Evolutionary conservation across 1,284 basidiomycete species (phyloP).

Genomic region (Irpex sp.): DNA sequence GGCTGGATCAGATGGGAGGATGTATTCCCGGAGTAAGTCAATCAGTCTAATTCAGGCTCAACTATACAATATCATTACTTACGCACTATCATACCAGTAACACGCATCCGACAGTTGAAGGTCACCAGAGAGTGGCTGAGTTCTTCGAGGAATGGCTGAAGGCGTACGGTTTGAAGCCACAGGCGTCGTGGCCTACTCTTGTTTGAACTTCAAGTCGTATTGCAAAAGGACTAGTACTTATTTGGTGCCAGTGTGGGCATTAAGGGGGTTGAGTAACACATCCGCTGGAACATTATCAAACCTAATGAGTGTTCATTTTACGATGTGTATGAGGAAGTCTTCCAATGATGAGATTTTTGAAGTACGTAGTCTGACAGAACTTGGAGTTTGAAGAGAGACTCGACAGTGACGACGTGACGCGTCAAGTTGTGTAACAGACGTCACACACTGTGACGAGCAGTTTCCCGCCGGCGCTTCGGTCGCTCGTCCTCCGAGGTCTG

Average conservation of each 20-base stretch:
- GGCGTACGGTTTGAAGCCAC: slow-evolving; percentile 39
- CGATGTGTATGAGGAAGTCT: no score
- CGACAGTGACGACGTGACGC: not conserved
- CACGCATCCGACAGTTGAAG: slow-evolving; percentile 43
- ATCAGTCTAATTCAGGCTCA: no score
- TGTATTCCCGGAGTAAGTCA: slow-evolving; percentile 45
- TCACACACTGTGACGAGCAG: not conserved
- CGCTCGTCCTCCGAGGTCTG: not conserved
- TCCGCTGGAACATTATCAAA: no score
- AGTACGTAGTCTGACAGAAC: not conserved
- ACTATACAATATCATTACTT: no score
- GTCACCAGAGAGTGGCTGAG: slow-evolving; percentile 46
- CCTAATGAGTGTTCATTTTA: no score
- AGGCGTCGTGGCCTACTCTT: slow-evolving; percentile 25
- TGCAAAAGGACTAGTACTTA: not conserved
- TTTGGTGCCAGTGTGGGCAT: no score
- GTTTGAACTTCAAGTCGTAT: not conserved
- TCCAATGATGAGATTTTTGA: no score
- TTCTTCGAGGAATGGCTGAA: slow-evolving; percentile 42
- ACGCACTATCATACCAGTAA: slow-evolving; percentile 31
- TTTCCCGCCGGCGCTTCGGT: not conserved
- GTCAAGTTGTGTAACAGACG: not conserved
- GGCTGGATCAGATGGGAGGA: slow-evolving; percentile 53
- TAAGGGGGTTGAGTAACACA: no score
- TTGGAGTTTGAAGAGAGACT: no score